These are phyloP conservation scores for Mycena kentingensis DNA, from an alignment of 768 basidiomycete genomes.

Conservation along the genomic window DNA sequence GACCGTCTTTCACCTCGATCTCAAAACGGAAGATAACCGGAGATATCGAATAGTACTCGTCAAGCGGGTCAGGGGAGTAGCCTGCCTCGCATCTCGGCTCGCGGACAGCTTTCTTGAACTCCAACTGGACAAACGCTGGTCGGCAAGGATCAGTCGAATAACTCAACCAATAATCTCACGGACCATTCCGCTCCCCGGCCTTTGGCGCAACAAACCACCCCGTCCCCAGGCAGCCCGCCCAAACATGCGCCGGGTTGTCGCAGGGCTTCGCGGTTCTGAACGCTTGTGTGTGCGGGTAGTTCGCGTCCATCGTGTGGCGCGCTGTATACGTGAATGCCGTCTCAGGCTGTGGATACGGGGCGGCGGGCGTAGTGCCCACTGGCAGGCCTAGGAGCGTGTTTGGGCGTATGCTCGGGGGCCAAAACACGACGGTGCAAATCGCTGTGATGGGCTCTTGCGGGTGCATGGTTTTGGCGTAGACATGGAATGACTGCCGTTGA, in stretches of 20 bases:
- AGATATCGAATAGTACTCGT: neutral
- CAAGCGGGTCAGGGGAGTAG: neutral
- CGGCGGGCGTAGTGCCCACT: neutral
- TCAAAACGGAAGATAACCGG: neutral
- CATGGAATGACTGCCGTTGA: too few species aligned
- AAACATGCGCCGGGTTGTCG: too few species aligned
- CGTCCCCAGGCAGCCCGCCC: neutral
- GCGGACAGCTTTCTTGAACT: neutral
- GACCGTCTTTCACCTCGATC: too few species aligned
- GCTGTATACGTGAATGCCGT: neutral
- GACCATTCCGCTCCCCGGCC: neutral
- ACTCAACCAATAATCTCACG: neutral
- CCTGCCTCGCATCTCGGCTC: neutral
- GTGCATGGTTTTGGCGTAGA: too few species aligned
- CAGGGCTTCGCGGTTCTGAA: neutral
- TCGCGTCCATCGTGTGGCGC: neutral
- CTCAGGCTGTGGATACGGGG: neutral
- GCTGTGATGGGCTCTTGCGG: too few species aligned
- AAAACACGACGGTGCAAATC: too few species aligned
- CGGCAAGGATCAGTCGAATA: too few species aligned
- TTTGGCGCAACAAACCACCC: neutral
- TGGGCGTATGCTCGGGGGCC: too few species aligned
- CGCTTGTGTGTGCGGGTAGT: neutral
- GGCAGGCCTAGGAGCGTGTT: too few species aligned
- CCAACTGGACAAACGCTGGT: neutral